Evolutionary conservation across 78 protist species (phyloP).

Genomic region (Creolimax fragrantissima): DNA sequence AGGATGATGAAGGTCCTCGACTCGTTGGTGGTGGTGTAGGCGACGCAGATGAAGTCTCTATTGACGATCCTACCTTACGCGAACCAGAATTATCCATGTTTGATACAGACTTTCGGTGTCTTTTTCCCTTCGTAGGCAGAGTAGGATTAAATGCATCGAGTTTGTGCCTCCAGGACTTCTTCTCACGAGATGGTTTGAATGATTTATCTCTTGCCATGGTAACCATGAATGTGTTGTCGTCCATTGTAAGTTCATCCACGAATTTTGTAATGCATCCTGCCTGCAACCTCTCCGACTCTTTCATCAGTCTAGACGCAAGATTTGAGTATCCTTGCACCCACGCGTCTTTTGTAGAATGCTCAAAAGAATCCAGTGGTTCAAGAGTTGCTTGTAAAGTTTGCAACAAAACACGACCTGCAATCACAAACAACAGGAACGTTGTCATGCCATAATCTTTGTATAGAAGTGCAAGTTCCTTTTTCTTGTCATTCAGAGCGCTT

Average conservation of each 20-base stretch:
- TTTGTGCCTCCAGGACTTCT: neutral
- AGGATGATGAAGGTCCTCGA: too few species aligned
- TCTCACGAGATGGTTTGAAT: neutral
- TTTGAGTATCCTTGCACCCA: neutral
- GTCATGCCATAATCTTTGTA: neutral
- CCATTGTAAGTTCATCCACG: neutral
- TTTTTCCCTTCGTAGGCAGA: too few species aligned
- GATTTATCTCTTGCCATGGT: neutral
- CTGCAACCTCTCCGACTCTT: neutral
- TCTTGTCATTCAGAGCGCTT: neutral
- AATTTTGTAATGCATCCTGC: neutral
- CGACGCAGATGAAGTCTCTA: too few species aligned
- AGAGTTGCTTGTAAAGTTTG: neutral
- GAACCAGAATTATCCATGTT: too few species aligned
- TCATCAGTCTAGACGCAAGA: neutral
- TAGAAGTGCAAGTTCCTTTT: neutral
- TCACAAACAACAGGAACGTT: neutral
- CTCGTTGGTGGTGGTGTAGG: too few species aligned
- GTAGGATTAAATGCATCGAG: neutral
- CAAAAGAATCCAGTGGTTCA: neutral
- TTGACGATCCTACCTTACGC: too few species aligned
- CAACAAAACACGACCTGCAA: neutral
- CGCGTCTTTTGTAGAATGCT: neutral
- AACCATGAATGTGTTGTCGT: neutral
- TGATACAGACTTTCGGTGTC: too few species aligned